Evolutionary conservation across 202 grass and related monocot species (phyloP), one percentile per base, ranked within the genome.

Genomic region (Panicum hallii): DNA sequence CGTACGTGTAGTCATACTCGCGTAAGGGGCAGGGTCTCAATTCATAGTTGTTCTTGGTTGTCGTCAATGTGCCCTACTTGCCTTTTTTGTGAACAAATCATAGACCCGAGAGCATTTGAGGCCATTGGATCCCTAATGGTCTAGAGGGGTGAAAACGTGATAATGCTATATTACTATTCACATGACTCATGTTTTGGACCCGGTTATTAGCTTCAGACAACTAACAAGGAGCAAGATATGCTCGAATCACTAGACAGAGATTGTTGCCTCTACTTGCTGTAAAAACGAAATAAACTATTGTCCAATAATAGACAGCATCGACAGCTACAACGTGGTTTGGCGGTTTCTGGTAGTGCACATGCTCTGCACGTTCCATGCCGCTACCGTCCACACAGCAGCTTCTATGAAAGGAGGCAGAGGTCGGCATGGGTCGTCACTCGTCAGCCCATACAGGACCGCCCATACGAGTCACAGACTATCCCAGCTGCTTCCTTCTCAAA

Each of bases 261-360:
- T 56, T 69, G 64, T 26, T 41, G 47, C 8, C 48, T 81, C 78
- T 28, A 81, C 7, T 81, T 17, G 64, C 34, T 26, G 19, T 11
- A 54, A 43, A 81, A 69, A 56, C 11, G 70, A 54, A 41, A 5
- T 22, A 49, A 30, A 32, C 4, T 52, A 72, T 23, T 0, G 5
- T 23, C 20, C n/a, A 68, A 80, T 80, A 28, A 81, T 69, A 30
- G 49, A 81, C 78, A 81, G 64, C 78, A 69, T 81, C 49, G 49
- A 44, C 48, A 68, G 34, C 63, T 43, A 55, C 63, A 4, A 38
- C 36, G 36, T 38, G 36, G 36, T 38, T 38, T 38, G 36, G 36
- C 36, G 36, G 3, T 38, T 38, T 38, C 36, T 38, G 36, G 4
- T 38, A 38, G 36, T 38, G 36, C 78, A 68, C 78, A 81, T 81